These are phyloP conservation scores for Tricladium varicosporioides DNA, from an alignment of 2,329 filamentous ascomycete genomes.

Conservation along the genomic window DNA sequence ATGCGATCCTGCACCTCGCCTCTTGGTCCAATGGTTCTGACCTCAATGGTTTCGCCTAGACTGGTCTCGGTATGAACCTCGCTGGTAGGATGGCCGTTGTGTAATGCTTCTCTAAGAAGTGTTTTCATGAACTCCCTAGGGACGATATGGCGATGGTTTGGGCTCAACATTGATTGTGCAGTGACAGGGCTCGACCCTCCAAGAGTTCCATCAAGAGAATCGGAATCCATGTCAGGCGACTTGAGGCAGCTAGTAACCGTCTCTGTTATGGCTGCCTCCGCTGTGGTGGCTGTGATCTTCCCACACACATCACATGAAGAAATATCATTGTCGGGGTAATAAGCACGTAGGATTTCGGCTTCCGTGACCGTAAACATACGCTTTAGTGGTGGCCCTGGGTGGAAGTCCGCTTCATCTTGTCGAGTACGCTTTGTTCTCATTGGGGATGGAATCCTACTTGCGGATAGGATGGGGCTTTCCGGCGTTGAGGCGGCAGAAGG, in stretches of 20 bases:
- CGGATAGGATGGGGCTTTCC: neutral
- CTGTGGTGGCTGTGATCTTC: neutral
- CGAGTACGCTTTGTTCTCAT: slow-evolving; percentile 22
- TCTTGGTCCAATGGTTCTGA: slow-evolving; percentile 25
- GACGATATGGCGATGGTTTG: slow-evolving; percentile 25
- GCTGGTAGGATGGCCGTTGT: slow-evolving; percentile 26
- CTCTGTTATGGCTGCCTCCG: neutral
- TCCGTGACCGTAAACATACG: slow-evolving; percentile 27
- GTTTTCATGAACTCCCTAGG: slow-evolving; percentile 30
- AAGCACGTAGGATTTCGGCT: slow-evolving; percentile 16
- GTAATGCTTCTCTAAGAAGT: slow-evolving; percentile 28
- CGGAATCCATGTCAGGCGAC: neutral
- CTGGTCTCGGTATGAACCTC: slow-evolving; percentile 26
- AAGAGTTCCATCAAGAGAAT: neutral
- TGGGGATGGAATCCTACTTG: slow-evolving; percentile 3
- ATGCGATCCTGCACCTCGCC: slow-evolving; percentile 28
- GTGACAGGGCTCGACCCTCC: slow-evolving; percentile 4
- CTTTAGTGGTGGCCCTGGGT: slow-evolving; percentile 28
- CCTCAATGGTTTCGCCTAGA: slow-evolving; percentile 29
- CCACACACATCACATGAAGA: slow-evolving; percentile 8
- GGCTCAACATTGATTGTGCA: slow-evolving; percentile 16
- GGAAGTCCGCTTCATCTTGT: slow-evolving; percentile 21
- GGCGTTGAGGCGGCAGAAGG: no score
- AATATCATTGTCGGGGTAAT: slow-evolving; percentile 9
- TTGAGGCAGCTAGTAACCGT: neutral